phyloP scores from a whole-genome alignment of 805 yeast species.

The Zygotorulaspora florentina region DNA sequence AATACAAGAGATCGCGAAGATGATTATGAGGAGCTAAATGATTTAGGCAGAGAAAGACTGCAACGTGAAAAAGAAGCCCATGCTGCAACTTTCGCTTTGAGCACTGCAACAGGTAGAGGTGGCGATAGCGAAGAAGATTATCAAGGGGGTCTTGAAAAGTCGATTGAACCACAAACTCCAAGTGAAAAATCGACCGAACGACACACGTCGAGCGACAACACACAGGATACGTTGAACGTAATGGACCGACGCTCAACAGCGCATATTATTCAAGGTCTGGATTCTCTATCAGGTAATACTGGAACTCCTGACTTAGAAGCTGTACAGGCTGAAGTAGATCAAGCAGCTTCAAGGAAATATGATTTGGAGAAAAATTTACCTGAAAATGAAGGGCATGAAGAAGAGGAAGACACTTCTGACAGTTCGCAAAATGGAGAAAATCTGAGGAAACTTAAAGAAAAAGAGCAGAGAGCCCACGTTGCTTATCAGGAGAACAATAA shows the following conservation, averaged over 20 bases:
- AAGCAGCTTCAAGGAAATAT: not conserved
- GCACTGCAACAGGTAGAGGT: conserved; percentile 23
- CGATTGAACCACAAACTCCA: conserved; percentile 1
- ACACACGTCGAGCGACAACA: conserved; percentile 10
- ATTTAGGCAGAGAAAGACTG: conserved; percentile 34
- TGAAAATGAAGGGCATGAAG: conserved; percentile 8
- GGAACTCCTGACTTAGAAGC: conserved; percentile 6
- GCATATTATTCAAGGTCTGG: conserved; percentile 13
- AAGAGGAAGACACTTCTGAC: conserved; percentile 7
- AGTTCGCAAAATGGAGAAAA: conserved; percentile 18
- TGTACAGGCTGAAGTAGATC: conserved; percentile 2
- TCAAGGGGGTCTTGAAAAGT: conserved; percentile 1
- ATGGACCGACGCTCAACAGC: conserved; percentile 12
- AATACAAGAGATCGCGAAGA: conserved; percentile 16
- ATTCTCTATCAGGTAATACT: conserved; percentile 7
- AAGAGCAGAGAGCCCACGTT: conserved; percentile 31
- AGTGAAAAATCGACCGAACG: conserved; percentile 10
- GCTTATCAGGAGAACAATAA: conserved; percentile 68
- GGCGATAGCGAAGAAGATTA: conserved; percentile 14
- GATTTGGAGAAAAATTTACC: conserved; percentile 8
- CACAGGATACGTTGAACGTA: conserved; percentile 8
- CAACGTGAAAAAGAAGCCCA: conserved; percentile 42
- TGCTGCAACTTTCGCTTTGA: conserved; percentile 42
- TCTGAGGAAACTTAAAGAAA: conserved; percentile 23
- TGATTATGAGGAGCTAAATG: conserved; percentile 29